Evolutionary conservation across 306 rosid genomes (phyloP).

Genomic region (Ceratonia siliqua): DNA sequence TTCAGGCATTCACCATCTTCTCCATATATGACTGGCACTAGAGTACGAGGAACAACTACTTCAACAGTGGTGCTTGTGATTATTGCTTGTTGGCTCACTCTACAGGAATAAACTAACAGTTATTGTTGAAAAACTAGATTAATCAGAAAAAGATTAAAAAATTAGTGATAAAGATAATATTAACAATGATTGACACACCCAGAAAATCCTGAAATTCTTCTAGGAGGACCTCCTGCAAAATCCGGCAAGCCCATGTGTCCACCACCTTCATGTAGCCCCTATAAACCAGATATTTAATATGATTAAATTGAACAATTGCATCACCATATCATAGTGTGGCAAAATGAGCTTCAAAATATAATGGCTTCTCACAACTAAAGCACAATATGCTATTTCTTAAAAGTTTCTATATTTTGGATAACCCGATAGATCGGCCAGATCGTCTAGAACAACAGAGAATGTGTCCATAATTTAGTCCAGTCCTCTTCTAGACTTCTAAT

Average conservation of each 20-base stretch:
- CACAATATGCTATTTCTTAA: not conserved
- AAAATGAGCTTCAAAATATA: slow-evolving; percentile 8
- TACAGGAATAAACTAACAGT: slow-evolving; percentile 33
- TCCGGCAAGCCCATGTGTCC: slow-evolving; percentile 75
- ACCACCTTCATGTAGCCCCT: slow-evolving; percentile 81
- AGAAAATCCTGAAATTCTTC: slow-evolving; percentile 66
- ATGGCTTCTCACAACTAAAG: slow-evolving; percentile 20
- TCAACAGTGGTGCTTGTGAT: slow-evolving; percentile 88
- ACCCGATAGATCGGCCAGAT: not conserved
- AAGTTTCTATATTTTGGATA: not conserved
- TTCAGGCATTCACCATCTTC: slow-evolving; percentile 97
- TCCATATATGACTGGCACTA: slow-evolving; percentile 80
- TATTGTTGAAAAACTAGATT: slow-evolving; percentile 8
- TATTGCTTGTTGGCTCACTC: slow-evolving; percentile 71
- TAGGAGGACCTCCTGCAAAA: slow-evolving; percentile 64
- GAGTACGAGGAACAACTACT: slow-evolving; percentile 80
- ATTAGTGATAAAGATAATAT: slow-evolving; percentile 9
- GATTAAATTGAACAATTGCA: slow-evolving; percentile 2
- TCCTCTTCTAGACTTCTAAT: not conserved
- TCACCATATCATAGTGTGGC: not conserved
- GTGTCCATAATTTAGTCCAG: not conserved
- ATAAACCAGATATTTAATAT: slow-evolving; percentile 32
- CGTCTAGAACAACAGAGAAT: not conserved
- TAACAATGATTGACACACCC: slow-evolving; percentile 49
- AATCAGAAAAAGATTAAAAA: not conserved